Evolutionary conservation across 1,284 basidiomycete genomes (phyloP).

Genomic region (Cryptococcus sp.): DNA sequence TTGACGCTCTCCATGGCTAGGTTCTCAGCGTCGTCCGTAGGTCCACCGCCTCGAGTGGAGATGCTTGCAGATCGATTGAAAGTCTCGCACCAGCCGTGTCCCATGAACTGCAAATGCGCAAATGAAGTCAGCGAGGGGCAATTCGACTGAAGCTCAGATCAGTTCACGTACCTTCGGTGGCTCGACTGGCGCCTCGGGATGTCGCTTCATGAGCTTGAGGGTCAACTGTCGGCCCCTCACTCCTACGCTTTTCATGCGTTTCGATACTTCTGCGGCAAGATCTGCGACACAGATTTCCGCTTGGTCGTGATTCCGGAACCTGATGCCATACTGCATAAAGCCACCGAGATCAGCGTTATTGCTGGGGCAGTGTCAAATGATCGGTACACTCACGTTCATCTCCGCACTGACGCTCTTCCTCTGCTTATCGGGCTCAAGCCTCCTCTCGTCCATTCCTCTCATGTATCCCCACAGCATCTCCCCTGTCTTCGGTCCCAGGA

Average conservation of each 20-base stretch:
- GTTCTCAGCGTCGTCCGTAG: constrained; percentile 69
- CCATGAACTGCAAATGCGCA: constrained; percentile 68
- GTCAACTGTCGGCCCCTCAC: constrained; percentile 74
- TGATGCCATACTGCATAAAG: constrained; percentile 78
- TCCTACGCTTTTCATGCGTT: constrained; percentile 65
- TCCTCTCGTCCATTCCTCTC: constrained; percentile 77
- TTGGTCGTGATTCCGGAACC: constrained; percentile 79
- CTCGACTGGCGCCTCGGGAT: constrained; percentile 82
- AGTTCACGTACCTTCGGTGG: constrained; percentile 74
- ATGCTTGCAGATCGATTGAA: constrained; percentile 74
- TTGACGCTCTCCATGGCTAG: constrained; percentile 80
- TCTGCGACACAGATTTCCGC: constrained; percentile 74
- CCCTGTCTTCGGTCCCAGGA: constrained; percentile 78
- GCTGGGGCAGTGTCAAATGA: constrained; percentile 10
- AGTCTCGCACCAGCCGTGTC: constrained; percentile 83
- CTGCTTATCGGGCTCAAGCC: constrained; percentile 77
- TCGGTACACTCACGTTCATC: constrained; percentile 71
- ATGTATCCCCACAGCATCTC: constrained; percentile 81
- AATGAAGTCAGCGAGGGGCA: neutral
- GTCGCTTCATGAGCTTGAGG: constrained; percentile 84
- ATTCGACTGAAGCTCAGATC: neutral
- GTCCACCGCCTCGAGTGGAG: constrained; percentile 60
- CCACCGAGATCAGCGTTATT: neutral
- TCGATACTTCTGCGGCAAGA: constrained; percentile 74
- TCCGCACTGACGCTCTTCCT: constrained; percentile 87